Base-by-base conservation (phyloP, 495 filamentous ascomycete genomes). In the Barbatosphaeria neglecta region DNA sequence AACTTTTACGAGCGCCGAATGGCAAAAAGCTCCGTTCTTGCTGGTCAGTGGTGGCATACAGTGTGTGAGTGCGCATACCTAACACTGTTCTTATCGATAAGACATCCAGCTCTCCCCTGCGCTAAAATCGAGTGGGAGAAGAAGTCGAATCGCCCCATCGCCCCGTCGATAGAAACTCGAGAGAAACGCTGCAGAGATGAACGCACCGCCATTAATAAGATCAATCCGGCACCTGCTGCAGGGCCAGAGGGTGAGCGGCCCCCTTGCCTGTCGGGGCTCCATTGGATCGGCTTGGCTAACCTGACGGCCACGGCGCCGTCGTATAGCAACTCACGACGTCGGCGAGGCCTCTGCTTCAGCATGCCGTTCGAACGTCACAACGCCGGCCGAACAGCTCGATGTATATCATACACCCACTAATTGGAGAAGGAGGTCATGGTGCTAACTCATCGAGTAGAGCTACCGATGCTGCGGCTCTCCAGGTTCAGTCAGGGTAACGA, bases 21-120 rank as follows among this genome's bases (percentile, higher is more conserved):
- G n/a, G n/a, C n/a, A n/a, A n/a, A n/a, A n/a, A n/a, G n/a, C n/a
- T n/a, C n/a, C n/a, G n/a, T n/a, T n/a, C n/a, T n/a, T n/a, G n/a
- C n/a, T n/a, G n/a, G n/a, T n/a, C n/a, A n/a, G n/a, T n/a, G n/a
- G n/a, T n/a, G 9, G 31, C 9, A 15, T 35, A 35, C 9, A n/a
- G 4, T n/a, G 39, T 23, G 17, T 11, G n/a, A 23, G 15, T 41
- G 20, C 11, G 2, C 13, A 2, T 22, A 23, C 39, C 7, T 9
- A n/a, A 3, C 20, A 24, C 5, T 3, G 22, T 8, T n/a, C 52
- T 62, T 65, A 65, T 65, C 62, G 62, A 65, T 65, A 65, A 65
- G 50, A 45, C 44, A 39, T 45, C 33, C 44, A 37, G 35, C 41
- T 25, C 13, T n/a, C 39, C 46, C 17, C 35, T 41, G 43, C 42